A percentile compares a stretch with the other conserved stretches of the same genome.
Evolutionary conservation across 2,329 filamentous ascomycete species (phyloP).

Genomic region (Beauveria sp.): DNA sequence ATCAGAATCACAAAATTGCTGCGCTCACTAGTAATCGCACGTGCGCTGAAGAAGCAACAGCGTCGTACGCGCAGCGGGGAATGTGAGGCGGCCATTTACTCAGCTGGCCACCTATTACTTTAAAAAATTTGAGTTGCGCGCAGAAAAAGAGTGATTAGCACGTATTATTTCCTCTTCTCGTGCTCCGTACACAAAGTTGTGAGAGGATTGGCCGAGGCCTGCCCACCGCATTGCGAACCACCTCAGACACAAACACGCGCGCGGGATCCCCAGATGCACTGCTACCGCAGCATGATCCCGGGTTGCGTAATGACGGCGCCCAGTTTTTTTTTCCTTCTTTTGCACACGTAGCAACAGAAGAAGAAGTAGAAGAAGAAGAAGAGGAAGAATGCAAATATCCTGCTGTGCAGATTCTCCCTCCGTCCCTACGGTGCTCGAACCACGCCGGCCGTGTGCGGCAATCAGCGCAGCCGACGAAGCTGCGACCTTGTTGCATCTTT

Average conservation of each 20-base stretch:
- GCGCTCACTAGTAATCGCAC: background rate
- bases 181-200: background rate
- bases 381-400: too few species aligned
- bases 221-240: background rate
- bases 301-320: background rate
- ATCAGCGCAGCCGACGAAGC: too few species aligned
- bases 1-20: background rate
- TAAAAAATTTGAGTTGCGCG: background rate
- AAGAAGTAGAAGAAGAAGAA: too few species aligned
- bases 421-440: too few species aligned
- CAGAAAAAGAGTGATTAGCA: background rate
- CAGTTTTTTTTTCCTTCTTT: background rate
- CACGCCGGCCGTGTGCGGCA: too few species aligned
- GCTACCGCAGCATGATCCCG: background rate
- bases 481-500: too few species aligned
- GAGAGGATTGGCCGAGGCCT: background rate
- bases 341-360: background rate
- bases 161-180: background rate
- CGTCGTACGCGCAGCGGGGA: background rate
- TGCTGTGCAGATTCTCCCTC: too few species aligned
- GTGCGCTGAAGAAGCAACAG: background rate
- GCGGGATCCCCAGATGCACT: background rate
- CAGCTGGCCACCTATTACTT: background rate
- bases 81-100: background rate
- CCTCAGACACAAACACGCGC: background rate